Conservation (phyloP, 169 alveolate species). For the Plasmodium vivax region DNA sequence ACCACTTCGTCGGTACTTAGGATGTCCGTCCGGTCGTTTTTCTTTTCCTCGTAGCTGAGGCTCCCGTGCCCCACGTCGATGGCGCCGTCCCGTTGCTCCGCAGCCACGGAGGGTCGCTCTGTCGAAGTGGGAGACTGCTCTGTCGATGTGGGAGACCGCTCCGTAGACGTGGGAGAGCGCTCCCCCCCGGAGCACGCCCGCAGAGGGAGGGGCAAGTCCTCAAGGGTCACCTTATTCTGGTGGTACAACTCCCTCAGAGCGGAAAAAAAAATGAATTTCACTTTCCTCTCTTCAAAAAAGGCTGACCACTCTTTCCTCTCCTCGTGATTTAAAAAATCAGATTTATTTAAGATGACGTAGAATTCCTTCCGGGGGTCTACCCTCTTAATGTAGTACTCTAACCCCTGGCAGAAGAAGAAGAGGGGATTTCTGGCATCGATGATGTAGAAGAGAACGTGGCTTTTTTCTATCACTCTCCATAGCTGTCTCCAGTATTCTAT, state of each 20-base stretch:
- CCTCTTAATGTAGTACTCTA: slow-evolving; percentile 92
- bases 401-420: slow-evolving; percentile 92
- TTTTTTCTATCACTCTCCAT: slow-evolving; percentile 98
- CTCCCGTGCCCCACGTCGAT: slow-evolving; percentile 64
- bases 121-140: too few species aligned
- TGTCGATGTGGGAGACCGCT: too few species aligned
- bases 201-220: background rate
- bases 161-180: background rate
- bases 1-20: slow-evolving; percentile 79
- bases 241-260: slow-evolving; percentile 83
- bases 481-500: slow-evolving; percentile 98
- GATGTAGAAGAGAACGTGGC: slow-evolving; percentile 94
- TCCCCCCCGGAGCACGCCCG: background rate
- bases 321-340: slow-evolving; percentile 93
- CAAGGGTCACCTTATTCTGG: slow-evolving; percentile 22
- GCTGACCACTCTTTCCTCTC: slow-evolving; percentile 93
- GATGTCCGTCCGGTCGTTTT: slow-evolving; percentile 67
- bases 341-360: slow-evolving; percentile 93
- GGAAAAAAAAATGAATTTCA: slow-evolving; percentile 93
- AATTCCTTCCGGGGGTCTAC: slow-evolving; percentile 90
- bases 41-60: slow-evolving; percentile 52
- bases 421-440: slow-evolving; percentile 98
- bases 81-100: background rate
- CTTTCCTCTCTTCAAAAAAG: slow-evolving; percentile 89
- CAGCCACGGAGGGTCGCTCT: background rate